Evolutionary conservation across 2,329 filamentous ascomycete genomes (phyloP), one percentile per base, ranked within the genome.

Genomic region (Fusarium sp.): DNA sequence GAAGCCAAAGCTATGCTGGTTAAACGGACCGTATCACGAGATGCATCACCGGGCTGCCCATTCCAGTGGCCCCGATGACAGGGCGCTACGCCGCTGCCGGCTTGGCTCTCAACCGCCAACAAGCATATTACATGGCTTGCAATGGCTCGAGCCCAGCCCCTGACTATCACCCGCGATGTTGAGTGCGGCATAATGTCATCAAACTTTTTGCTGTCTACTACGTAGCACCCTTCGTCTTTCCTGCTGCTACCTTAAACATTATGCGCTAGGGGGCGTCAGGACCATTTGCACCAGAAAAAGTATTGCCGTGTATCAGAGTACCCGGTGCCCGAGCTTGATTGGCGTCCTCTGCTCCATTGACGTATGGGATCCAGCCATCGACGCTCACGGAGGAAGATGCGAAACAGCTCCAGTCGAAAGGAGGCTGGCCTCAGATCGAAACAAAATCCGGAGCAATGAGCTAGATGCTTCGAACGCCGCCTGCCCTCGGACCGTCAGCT

Each of bases 291-390:
- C 67, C 65, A 68, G 62, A 71, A 60, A 73, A 66, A 64, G 70
- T 65, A 62, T 63, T 67, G 62, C 58, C 59, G 60, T 70, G 73
- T 73, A 69, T 74, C 72, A 75, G 61, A 70, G 59, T 58, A 31
- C 34, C 52, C 37, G 47, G 57, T 39, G 54, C 41, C 48, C 48
- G 30, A 61, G 37, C 51, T 61, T 62, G 60, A 48, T 61, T 61
- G 34, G 56, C 47, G 10, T 47, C 34, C 40, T 47, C 61, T 53
- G 50, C 62, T 65, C 57, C 40, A 46, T 55, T 48, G 39, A 53
- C 46, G 48, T 56, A 48, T 40, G 52, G 34, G 56, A 58, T 54
- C 52, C 51, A 60, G 53, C 48, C 52, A 57, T 40, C 39, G 39
- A 63, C 41, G 41, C 41, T 46, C 46, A 62, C 54, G 41, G 65